Percentiles rank a stretch among this genome's conserved stretches.
These are phyloP conservation scores for Stemphylium beticola DNA, from an alignment of 2,329 filamentous ascomycete genomes.

Conservation along the genomic window DNA sequence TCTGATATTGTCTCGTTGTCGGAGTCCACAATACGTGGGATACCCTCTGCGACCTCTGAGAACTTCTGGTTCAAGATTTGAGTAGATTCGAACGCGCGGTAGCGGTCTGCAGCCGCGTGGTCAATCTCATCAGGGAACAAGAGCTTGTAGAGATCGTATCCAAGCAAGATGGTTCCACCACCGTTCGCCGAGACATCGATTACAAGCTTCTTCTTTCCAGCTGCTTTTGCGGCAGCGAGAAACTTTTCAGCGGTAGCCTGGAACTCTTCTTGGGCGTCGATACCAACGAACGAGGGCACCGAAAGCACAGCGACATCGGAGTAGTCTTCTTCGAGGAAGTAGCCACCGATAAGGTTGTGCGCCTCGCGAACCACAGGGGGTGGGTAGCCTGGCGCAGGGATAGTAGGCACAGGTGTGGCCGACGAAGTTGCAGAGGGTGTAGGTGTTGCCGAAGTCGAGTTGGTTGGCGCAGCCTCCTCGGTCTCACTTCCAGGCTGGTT, in stretches of 20 bases:
- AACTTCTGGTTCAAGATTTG: slow-evolving; percentile 53
- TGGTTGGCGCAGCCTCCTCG: slow-evolving; percentile 5
- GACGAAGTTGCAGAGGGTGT: slow-evolving; percentile 20
- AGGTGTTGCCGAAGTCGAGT: slow-evolving; percentile 28
- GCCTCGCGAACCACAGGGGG: slow-evolving; percentile 50
- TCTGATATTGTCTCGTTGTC: slow-evolving; percentile 47
- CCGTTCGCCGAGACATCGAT: slow-evolving; percentile 65
- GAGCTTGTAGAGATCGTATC: slow-evolving; percentile 67
- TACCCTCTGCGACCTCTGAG: slow-evolving; percentile 38
- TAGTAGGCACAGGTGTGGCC: slow-evolving; percentile 22
- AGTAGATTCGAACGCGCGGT: slow-evolving; percentile 58
- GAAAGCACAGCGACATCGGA: slow-evolving; percentile 55
- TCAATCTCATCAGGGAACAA: slow-evolving; percentile 58
- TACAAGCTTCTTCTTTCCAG: slow-evolving; percentile 65
- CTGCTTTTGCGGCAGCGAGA: slow-evolving; percentile 52
- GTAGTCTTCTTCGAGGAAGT: slow-evolving; percentile 54
- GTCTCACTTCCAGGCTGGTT: slow-evolving; percentile 20
- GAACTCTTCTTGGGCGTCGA: slow-evolving; percentile 44
- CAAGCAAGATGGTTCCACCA: slow-evolving; percentile 65
- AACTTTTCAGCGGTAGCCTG: slow-evolving; percentile 52
- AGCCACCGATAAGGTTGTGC: slow-evolving; percentile 55
- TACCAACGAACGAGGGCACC: slow-evolving; percentile 51
- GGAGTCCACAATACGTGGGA: slow-evolving; percentile 41
- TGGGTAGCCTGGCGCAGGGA: slow-evolving; percentile 53
- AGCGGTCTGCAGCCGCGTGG: slow-evolving; percentile 58